A percentile compares a stretch with the other conserved stretches of the same genome.
These are phyloP conservation scores for Mycena kentingensis DNA, from an alignment of 768 basidiomycete species.

Conservation along the genomic window DNA sequence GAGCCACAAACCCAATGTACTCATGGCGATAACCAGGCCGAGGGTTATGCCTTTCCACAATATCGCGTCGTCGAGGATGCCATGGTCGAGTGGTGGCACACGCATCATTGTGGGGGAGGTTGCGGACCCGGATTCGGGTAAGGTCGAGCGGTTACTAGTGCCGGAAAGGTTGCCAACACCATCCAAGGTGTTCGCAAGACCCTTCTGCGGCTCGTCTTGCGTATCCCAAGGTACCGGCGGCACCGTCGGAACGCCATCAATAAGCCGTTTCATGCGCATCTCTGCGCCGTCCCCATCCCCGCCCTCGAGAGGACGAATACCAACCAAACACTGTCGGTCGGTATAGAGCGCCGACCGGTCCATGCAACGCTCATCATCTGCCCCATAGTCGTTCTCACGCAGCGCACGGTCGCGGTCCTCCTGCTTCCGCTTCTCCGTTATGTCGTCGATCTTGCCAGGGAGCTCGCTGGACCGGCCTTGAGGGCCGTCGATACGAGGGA, in stretches of 20 bases:
- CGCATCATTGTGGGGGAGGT: not conserved
- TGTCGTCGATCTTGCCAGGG: constrained; percentile 43
- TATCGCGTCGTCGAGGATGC: not conserved
- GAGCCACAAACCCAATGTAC: constrained; percentile 35
- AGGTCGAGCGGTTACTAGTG: not conserved
- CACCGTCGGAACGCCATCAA: constrained; percentile 57
- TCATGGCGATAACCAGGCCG: constrained; percentile 26
- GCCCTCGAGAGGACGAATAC: constrained; percentile 56
- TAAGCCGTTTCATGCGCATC: constrained; percentile 49
- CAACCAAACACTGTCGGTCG: constrained; percentile 64
- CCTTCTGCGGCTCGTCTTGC: constrained; percentile 11
- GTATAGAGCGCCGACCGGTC: constrained; percentile 26
- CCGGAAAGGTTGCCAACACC: constrained; percentile 6
- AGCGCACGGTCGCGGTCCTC: constrained; percentile 36
- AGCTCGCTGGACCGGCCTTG: constrained; percentile 31
- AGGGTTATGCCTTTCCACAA: constrained; percentile 30
- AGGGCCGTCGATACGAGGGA: constrained; percentile 6
- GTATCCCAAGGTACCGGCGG: constrained; percentile 31
- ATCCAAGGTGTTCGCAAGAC: constrained; percentile 18
- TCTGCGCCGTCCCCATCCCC: constrained; percentile 44
- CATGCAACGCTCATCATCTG: constrained; percentile 18
- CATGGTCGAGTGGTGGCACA: not conserved
- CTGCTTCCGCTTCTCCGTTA: constrained; percentile 48
- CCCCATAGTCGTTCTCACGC: constrained; percentile 19
- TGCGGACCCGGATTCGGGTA: no score